Percentiles rank a stretch among this genome's conserved stretches.
phyloP scores from a whole-genome alignment of 306 rosid genomes.

The Mucuna pruriens region DNA sequence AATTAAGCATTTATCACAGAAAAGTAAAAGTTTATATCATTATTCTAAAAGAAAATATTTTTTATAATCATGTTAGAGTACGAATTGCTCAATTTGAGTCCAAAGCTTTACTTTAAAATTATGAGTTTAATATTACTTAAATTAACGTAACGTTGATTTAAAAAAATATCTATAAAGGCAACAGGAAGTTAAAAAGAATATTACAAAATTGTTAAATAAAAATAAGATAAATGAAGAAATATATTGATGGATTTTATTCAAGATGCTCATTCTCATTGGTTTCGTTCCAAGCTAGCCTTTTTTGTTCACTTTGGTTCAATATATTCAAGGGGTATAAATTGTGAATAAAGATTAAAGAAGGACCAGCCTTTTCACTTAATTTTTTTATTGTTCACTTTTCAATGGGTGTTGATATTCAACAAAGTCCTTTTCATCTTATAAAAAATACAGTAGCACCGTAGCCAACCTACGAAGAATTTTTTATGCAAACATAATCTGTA shows the following conservation, averaged over 20 bases:
- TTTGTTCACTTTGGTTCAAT: background rate
- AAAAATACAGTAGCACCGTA: background rate
- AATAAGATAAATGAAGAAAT: background rate
- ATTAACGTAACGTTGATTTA: no score
- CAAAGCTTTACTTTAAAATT: no score
- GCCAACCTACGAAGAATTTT: background rate
- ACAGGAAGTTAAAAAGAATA: background rate
- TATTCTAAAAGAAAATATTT: background rate
- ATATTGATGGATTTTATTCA: background rate
- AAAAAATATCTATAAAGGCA: background rate
- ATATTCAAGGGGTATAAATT: background rate
- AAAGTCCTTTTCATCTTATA: background rate
- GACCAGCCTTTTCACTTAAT: no score
- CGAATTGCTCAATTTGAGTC: no score
- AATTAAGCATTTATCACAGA: background rate
- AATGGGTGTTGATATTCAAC: background rate
- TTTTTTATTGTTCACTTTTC: background rate
- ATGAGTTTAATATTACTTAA: no score
- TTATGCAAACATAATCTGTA: background rate
- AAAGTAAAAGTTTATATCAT: background rate
- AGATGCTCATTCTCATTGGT: background rate
- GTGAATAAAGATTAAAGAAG: background rate
- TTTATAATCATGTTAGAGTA: no score
- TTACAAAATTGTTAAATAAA: background rate
- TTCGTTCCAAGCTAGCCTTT: background rate